Evolutionary conservation across 1,284 basidiomycete genomes (phyloP), one percentile per base, ranked within the genome.

Genomic region (Anthracocystis setariae): DNA sequence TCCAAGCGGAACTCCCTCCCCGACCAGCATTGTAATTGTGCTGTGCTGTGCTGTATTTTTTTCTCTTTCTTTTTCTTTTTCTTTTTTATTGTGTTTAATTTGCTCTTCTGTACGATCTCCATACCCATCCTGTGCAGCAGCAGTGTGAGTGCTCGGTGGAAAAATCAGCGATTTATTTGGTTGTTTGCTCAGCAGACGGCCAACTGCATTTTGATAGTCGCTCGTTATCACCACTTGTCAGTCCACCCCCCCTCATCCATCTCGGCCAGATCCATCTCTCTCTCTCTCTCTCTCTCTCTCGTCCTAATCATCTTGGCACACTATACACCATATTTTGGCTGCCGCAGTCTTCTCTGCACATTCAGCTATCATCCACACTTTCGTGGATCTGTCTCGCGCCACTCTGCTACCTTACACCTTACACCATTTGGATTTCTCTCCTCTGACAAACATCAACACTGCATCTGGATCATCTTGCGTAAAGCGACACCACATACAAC

Each of bases 291-390:
- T n/a, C n/a, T n/a, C 27, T 23, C 12, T 27, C 44, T 21, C 23
- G 5, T 46, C 38, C 44, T 17, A 39, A 25, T 23, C 29, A 12
- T 29, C 12, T 7, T 29, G 12, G 29, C 29, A n/a, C n/a, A n/a
- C n/a, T n/a, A n/a, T n/a, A n/a, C n/a, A n/a, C n/a, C n/a, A n/a
- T n/a, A n/a, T n/a, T n/a, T n/a, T n/a, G n/a, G 45, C 49, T 48
- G 40, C 29, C 40, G 58, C 50, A 60, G 49, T 48, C n/a, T 45
- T 37, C 33, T 53, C 58, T 60, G 58, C 58, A 52, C 15, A 24
- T 29, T 37, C 38, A 25, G 24, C 27, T 33, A 27, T 33, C 17
- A n/a, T 55, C 53, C 29, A 55, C 53, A 42, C 24, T 46, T 55
- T 42, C 53, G 15, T 47, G 53, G 45, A 55, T 21, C 29, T 25